Evolutionary conservation across 176 grass and related monocot species (phyloP), one percentile per base, ranked within the genome.

Genomic region (Carex scoparia): DNA sequence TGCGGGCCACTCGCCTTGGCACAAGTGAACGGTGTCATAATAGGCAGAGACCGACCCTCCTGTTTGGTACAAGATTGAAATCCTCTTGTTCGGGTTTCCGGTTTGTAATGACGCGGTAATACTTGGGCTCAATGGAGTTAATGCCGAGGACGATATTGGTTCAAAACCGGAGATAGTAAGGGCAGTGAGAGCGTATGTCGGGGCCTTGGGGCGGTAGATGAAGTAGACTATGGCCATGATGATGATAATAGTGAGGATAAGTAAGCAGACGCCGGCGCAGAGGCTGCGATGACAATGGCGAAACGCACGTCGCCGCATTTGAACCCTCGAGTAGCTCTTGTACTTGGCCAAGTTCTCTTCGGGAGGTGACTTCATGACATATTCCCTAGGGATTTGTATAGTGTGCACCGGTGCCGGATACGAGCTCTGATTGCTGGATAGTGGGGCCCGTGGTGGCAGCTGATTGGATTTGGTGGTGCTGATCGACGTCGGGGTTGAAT

Each of bases 41-140:
- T 75, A 62, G 69, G 93, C 76, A 0, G 80, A 1, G 3, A 98
- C 38, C 12, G 40, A 61, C 3, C 93, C 89, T 51, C 93, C 93
- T 51, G 8, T 68, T 87, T 87, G 88, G 88, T 95, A 98, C 49
- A 88, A 90, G 70, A 98, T 60, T 30, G 86, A 81, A 15, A 90
- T 65, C 88, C 89, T 93, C 2, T 7, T 62, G 89, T 95, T 98
- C 0, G 48, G 32, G 88, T 98, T 98, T 79, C 87, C 89, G 0
- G 89, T 87, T 81, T 87, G 91, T 59, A 98, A 78, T 10, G 59
- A 14, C 40, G 85, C 89, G 44, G 86, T 69, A 57, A 98, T 57
- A 11, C 44, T 63, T 0, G 94, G 87, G 13, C 73, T 84, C 7
- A 86, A 38, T 1, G 84, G 3, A 64, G 85, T 13, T 57, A 79